Evolutionary conservation across 2,329 filamentous ascomycete species (phyloP).

Genomic region (Fusarium annulatum): DNA sequence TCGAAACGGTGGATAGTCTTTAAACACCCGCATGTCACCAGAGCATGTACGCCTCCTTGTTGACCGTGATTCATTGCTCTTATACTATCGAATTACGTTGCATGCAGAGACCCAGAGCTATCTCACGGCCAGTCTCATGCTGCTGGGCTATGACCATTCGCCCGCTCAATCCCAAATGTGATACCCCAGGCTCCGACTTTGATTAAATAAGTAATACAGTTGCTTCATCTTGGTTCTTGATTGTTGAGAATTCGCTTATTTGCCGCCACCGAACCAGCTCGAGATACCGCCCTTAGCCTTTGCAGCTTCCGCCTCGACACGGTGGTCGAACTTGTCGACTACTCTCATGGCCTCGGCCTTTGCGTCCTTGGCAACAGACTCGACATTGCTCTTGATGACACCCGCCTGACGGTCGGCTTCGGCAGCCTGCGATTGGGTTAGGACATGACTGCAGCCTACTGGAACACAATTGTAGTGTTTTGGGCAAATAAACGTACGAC

Average conservation of each 20-base stretch:
- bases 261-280: constrained; percentile 81
- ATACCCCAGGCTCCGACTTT: constrained; percentile 14
- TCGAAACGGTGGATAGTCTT: neutral
- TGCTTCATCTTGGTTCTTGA: constrained; percentile 1
- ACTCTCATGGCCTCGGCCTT: constrained; percentile 75
- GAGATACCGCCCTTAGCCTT: constrained; percentile 88
- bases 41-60: neutral
- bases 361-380: constrained; percentile 70
- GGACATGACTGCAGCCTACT: neutral
- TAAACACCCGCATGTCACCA: neutral
- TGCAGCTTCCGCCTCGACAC: constrained; percentile 79
- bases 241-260: constrained; percentile 37
- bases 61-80: constrained; percentile 29
- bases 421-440: constrained; percentile 48
- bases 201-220: constrained; percentile 26
- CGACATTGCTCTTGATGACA: constrained; percentile 69
- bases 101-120: constrained; percentile 12
- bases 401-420: constrained; percentile 72
- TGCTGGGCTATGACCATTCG: constrained; percentile 15
- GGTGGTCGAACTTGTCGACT: constrained; percentile 85
- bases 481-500: constrained; percentile 64
- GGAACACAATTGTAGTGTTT: neutral
- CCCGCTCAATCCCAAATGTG: constrained; percentile 23
- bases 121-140: constrained; percentile 20
- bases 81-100: constrained; percentile 30